Evolutionary conservation across 1,284 basidiomycete genomes (phyloP).

Genomic region (Boletus holoroseus): DNA sequence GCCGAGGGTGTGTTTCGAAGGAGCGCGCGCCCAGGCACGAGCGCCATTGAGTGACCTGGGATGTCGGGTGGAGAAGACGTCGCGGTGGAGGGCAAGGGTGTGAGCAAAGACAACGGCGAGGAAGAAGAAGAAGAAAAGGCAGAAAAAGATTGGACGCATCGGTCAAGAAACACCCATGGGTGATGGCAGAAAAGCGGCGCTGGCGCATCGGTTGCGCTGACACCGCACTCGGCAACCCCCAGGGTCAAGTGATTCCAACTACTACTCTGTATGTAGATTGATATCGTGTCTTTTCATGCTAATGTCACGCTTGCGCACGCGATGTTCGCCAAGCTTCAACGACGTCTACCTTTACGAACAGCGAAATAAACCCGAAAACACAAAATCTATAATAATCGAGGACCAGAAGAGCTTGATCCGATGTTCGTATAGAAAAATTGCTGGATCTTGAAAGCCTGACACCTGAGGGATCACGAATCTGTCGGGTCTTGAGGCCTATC

Average conservation of each 20-base stretch:
- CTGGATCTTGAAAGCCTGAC: too few species aligned
- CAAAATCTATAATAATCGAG: too few species aligned
- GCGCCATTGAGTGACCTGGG: slow-evolving; percentile 2
- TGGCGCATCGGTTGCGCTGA: not conserved
- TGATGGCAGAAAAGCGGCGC: not conserved
- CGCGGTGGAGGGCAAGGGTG: slow-evolving; percentile 12
- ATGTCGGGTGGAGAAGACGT: slow-evolving; percentile 10
- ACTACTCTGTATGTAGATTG: too few species aligned
- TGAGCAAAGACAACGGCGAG: slow-evolving; percentile 12
- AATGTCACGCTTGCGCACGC: too few species aligned
- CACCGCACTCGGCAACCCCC: slow-evolving; percentile 8
- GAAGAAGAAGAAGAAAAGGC: slow-evolving; percentile 5
- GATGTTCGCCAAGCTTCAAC: too few species aligned
- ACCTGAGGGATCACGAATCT: too few species aligned
- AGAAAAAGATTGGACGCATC: slow-evolving; percentile 20
- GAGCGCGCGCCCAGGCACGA: slow-evolving; percentile 8
- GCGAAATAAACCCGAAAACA: too few species aligned
- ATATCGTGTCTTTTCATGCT: too few species aligned
- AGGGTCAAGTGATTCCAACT: not conserved
- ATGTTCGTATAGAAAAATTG: too few species aligned
- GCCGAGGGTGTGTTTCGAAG: slow-evolving; percentile 8
- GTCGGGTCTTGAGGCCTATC: not conserved
- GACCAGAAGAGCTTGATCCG: too few species aligned
- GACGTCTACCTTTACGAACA: too few species aligned
- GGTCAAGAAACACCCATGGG: slow-evolving; percentile 29